Conservation (phyloP, 1,284 basidiomycete species). For the Schizophyllum commune region DNA sequence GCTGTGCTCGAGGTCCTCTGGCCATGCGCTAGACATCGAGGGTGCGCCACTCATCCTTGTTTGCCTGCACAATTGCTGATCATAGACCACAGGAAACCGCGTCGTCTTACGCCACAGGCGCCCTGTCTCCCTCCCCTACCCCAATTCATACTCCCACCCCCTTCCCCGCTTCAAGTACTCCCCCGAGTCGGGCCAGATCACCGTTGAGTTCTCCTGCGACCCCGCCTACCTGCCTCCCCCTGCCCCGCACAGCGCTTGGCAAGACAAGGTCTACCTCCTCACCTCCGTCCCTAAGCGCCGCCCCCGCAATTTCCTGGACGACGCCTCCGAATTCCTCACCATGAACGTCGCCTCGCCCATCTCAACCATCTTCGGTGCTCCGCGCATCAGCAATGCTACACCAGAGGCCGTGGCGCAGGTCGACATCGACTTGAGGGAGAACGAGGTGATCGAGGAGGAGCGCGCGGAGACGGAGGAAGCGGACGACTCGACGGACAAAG, state of each 20-base stretch:
- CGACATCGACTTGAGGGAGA: slow-evolving; percentile 63
- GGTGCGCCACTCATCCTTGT: slow-evolving; percentile 27
- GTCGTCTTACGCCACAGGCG: slow-evolving; percentile 68
- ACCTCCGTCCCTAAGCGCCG: slow-evolving; percentile 56
- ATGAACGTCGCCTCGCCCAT: slow-evolving; percentile 51
- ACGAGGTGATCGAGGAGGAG: slow-evolving; percentile 71
- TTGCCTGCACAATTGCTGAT: neutral
- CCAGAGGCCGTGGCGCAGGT: slow-evolving; percentile 59
- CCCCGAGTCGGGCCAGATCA: slow-evolving; percentile 46
- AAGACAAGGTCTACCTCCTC: slow-evolving; percentile 50
- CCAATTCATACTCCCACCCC: slow-evolving; percentile 67
- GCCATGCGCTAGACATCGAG: slow-evolving; percentile 74
- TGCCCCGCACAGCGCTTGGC: slow-evolving; percentile 40
- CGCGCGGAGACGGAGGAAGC: slow-evolving; percentile 67
- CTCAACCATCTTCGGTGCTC: slow-evolving; percentile 24
- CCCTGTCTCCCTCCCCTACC: slow-evolving; percentile 64
- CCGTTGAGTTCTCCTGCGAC: slow-evolving; percentile 51
- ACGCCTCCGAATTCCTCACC: slow-evolving; percentile 56
- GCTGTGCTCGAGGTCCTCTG: slow-evolving; percentile 67
- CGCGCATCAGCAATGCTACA: slow-evolving; percentile 27
- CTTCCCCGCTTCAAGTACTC: slow-evolving; percentile 63
- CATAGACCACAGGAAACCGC: slow-evolving; percentile 35
- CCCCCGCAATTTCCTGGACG: slow-evolving; percentile 59
- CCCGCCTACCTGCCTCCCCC: slow-evolving; percentile 45
- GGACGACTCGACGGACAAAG: slow-evolving; percentile 57